These are phyloP conservation scores for Vitis cinerea DNA, from an alignment of 164 flowering plant genomes.

Conservation along the genomic window DNA sequence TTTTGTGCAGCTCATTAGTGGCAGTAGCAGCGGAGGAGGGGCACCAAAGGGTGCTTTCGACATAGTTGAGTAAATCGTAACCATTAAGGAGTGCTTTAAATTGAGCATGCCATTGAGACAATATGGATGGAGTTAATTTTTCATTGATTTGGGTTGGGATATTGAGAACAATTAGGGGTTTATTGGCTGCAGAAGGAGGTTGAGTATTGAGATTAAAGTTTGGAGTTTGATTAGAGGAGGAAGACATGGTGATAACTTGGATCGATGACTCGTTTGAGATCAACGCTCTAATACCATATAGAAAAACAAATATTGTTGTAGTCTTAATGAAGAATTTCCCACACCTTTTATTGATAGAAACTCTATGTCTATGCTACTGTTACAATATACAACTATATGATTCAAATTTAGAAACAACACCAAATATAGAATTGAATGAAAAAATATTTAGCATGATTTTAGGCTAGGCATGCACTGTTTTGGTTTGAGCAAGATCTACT, in stretches of 20 bases:
- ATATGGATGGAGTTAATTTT: background rate
- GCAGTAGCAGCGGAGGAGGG: background rate
- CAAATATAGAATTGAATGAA: too few relatives aligned
- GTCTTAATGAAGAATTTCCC: too few relatives aligned
- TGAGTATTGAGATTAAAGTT: background rate
- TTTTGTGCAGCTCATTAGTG: background rate
- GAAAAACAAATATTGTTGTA: background rate
- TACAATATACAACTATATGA: too few relatives aligned
- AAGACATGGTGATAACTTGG: slow-evolving; percentile 1
- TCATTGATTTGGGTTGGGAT: background rate
- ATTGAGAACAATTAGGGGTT: background rate
- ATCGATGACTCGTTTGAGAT: slow-evolving; percentile 6
- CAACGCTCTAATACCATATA: slow-evolving; percentile 8
- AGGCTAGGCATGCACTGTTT: too few relatives aligned
- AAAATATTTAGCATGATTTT: too few relatives aligned
- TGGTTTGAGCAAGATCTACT: too few relatives aligned
- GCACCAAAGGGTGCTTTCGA: background rate
- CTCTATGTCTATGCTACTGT: too few relatives aligned
- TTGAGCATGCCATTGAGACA: background rate
- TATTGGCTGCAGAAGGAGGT: background rate
- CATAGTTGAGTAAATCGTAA: background rate
- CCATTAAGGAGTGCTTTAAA: background rate
- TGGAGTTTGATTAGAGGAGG: slow-evolving; percentile 1
- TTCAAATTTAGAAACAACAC: too few relatives aligned
- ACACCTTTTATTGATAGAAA: too few relatives aligned